phyloP scores from a whole-genome alignment of 345 rosid species.

The Erodium maritimum region DNA sequence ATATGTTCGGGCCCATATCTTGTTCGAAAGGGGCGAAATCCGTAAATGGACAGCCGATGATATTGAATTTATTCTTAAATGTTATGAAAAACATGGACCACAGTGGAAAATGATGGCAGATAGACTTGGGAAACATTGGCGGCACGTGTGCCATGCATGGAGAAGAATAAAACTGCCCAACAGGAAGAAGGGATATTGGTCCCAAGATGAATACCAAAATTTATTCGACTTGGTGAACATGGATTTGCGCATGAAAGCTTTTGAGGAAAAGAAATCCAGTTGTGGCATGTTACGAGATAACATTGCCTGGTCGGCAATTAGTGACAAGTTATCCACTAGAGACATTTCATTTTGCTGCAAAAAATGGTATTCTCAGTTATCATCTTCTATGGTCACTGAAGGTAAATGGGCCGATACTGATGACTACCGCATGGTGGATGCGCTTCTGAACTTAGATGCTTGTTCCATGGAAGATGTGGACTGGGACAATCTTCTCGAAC shows the following conservation, averaged over 20 bases:
- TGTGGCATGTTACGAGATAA: constrained; percentile 65
- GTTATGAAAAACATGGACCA: constrained; percentile 41
- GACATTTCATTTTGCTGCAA: constrained; percentile 25
- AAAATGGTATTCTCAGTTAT: constrained; percentile 54
- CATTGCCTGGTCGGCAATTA: constrained; percentile 61
- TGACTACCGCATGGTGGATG: constrained; percentile 51
- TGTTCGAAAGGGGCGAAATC: constrained; percentile 44
- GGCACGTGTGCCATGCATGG: constrained; percentile 68
- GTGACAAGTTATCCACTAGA: constrained; percentile 38
- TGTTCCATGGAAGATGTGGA: constrained; percentile 70
- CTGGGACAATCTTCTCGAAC: constrained; percentile 61
- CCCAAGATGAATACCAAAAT: constrained; percentile 54
- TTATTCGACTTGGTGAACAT: constrained; percentile 58
- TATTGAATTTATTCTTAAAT: constrained; percentile 26
- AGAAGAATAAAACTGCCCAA: constrained; percentile 34
- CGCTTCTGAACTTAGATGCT: constrained; percentile 50
- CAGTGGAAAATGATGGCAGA: constrained; percentile 54
- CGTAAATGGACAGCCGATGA: constrained; percentile 58
- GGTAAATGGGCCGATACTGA: constrained; percentile 64
- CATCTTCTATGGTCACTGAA: constrained; percentile 51
- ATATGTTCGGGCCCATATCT: constrained; percentile 44
- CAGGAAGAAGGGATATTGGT: constrained; percentile 43
- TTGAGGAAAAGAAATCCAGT: constrained; percentile 35
- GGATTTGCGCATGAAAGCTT: constrained; percentile 45
- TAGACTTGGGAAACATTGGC: constrained; percentile 45